Conservation (phyloP, 306 rosid species). For the Coriaria nepalensis region DNA sequence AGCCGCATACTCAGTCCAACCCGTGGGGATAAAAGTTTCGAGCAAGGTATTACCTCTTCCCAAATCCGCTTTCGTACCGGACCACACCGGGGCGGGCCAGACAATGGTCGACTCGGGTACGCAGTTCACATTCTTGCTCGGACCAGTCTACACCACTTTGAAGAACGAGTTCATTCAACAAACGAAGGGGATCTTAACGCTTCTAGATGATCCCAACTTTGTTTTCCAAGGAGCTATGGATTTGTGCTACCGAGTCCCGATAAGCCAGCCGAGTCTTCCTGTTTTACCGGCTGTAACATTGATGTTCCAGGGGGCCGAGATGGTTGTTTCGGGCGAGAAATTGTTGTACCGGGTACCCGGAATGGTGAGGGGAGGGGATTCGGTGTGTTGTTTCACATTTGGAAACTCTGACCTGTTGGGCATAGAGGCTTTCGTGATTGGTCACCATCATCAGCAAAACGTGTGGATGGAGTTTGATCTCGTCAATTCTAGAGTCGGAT, state of each 20-base stretch:
- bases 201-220: conserved; percentile 46
- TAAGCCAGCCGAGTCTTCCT: conserved; percentile 20
- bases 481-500: conserved; percentile 42
- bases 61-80: conserved; percentile 29
- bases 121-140: conserved; percentile 70
- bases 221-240: conserved; percentile 67
- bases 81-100: conserved; percentile 84
- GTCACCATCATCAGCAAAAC: conserved; percentile 79
- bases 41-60: conserved; percentile 33
- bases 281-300: conserved; percentile 43
- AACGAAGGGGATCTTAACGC: conserved; percentile 20
- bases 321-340: conserved; percentile 39
- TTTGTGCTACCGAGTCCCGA: conserved; percentile 49
- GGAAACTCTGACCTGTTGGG: conserved; percentile 80
- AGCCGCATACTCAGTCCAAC: conserved; percentile 51
- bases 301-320: conserved; percentile 53
- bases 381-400: conserved; percentile 61
- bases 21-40: conserved; percentile 45
- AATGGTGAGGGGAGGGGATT: conserved; percentile 29
- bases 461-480: conserved; percentile 83
- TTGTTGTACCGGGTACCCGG: conserved; percentile 43
- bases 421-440: conserved; percentile 62
- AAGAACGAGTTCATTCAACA: conserved; percentile 42
- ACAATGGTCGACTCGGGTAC: conserved; percentile 87
- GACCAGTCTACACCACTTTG: conserved; percentile 42